Conservation (phyloP, 164 flowering plant genomes). For the Pachysandra terminalis region DNA sequence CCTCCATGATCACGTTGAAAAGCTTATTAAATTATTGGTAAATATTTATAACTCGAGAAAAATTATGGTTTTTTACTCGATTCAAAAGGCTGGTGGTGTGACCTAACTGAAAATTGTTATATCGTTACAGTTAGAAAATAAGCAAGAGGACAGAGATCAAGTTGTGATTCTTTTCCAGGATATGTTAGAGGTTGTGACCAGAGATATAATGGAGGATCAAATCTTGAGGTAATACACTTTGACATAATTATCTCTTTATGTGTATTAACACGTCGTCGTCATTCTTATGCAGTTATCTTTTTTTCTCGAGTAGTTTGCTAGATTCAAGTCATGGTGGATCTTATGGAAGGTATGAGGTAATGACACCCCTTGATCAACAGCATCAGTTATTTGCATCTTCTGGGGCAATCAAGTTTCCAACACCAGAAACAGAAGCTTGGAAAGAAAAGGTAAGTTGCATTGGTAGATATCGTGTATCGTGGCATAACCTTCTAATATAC, state of each 20-base stretch:
- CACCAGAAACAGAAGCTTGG: slow-evolving; percentile 75
- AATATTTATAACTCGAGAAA: neutral
- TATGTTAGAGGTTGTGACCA: slow-evolving; percentile 88
- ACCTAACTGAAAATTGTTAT: neutral
- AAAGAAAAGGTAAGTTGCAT: slow-evolving; percentile 62
- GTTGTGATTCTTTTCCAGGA: slow-evolving; percentile 94
- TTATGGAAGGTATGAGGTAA: slow-evolving; percentile 49
- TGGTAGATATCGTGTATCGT: neutral
- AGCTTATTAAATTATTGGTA: slow-evolving; percentile 73
- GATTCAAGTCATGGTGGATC: slow-evolving; percentile 76
- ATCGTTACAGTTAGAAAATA: slow-evolving; percentile 56
- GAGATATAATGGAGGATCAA: slow-evolving; percentile 82
- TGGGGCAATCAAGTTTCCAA: slow-evolving; percentile 81
- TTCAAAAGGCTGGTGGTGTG: neutral
- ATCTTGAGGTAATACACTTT: slow-evolving; percentile 44
- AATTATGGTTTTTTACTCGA: neutral
- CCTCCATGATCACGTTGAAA: slow-evolving; percentile 69
- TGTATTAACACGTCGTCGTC: neutral
- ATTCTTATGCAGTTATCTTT: slow-evolving; percentile 3
- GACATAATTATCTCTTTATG: neutral
- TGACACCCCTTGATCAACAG: slow-evolving; percentile 55
- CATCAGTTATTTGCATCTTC: slow-evolving; percentile 74
- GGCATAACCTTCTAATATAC: neutral
- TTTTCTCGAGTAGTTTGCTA: slow-evolving; percentile 41
- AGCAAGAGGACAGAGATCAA: slow-evolving; percentile 55